These are phyloP conservation scores for Daldinia childiae DNA, from an alignment of 495 filamentous ascomycete genomes.

Conservation along the genomic window DNA sequence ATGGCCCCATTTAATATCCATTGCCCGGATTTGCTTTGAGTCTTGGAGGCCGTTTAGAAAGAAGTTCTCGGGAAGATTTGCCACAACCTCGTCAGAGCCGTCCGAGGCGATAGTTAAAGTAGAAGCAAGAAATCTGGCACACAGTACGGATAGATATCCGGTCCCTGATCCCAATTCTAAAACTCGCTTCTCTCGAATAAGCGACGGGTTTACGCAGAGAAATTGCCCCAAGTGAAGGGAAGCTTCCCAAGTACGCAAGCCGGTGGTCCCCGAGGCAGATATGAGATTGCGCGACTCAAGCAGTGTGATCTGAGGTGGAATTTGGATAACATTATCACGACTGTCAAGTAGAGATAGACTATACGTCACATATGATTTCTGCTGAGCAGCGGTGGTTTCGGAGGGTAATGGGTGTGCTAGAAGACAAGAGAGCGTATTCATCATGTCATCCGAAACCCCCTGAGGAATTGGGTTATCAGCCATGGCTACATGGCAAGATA, in stretches of 20 bases:
- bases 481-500: conserved; percentile 35
- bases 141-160: conserved; percentile 84
- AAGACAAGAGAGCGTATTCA: conserved; percentile 66
- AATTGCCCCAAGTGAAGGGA: conserved; percentile 84
- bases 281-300: conserved; percentile 80
- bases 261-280: conserved; percentile 80
- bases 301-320: conserved; percentile 57
- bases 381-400: conserved; percentile 70
- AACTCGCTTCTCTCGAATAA: conserved; percentile 66
- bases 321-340: neutral
- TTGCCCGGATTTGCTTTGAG: conserved; percentile 52
- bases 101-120: conserved; percentile 77
- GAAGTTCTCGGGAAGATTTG: conserved; percentile 72
- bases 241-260: conserved; percentile 93
- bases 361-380: conserved; percentile 80
- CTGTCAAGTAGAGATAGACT: conserved; percentile 55
- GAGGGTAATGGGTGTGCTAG: conserved; percentile 67
- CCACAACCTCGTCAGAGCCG: conserved; percentile 77
- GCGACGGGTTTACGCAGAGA: conserved; percentile 55
- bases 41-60: conserved; percentile 70
- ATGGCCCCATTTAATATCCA: conserved; percentile 70
- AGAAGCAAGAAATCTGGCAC: conserved; percentile 75
- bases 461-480: conserved; percentile 48
- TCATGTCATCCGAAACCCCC: conserved; percentile 81
- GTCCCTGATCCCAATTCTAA: conserved; percentile 93